Base-by-base conservation (phyloP, 495 filamentous ascomycete species). In the Penicillium cosmopolitanum region DNA sequence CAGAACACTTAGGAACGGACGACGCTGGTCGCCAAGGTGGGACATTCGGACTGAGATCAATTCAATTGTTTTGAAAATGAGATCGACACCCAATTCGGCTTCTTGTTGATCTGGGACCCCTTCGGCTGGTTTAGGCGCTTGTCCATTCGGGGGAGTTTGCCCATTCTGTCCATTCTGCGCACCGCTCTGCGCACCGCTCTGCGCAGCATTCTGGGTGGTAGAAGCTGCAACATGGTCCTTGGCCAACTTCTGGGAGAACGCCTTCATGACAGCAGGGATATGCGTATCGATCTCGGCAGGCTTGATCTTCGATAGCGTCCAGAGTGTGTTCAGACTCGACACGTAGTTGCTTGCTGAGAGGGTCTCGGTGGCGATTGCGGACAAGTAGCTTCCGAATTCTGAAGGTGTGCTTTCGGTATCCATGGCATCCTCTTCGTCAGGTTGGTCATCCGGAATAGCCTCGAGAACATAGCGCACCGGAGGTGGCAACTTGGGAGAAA, bases 1-100 rank as follows among this genome's bases (percentile, higher is more conserved):
- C 50, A 99, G 77, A 16, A 97, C 93, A 67, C 93, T 97, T 2
- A 99, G 80, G 77, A 96, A 99, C 1, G 94, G 93, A 42, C 96
- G 82, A 21, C 96, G 81, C 66, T 94, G 89, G 61, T 99, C 96
- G 9, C 90, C 92, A n/a, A 99, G 85, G 48, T 87, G 86, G 66
- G 93, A 93, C 86, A 99, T 97, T 51, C 96, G 88, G 53, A 90
- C 84, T 0, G 94, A 89, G 5, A 94, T 89, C 50, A 96, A 84
- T 66, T 98, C 93, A 64, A 98, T 92, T 1, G 93, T 89, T 77
- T 97, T 99, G 57, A 96, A 83, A 63, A 97, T 96, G 48, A 98
- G 76, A 44, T 89, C 85, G 5, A 90, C 92, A 31, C 93, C 92
- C 51, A 96, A 85, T 66, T 96, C 90, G 16, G 89, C 80, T 50